Base-by-base conservation (phyloP, 2,329 filamentous ascomycete genomes). In the Teratosphaeriaceae sp. region DNA sequence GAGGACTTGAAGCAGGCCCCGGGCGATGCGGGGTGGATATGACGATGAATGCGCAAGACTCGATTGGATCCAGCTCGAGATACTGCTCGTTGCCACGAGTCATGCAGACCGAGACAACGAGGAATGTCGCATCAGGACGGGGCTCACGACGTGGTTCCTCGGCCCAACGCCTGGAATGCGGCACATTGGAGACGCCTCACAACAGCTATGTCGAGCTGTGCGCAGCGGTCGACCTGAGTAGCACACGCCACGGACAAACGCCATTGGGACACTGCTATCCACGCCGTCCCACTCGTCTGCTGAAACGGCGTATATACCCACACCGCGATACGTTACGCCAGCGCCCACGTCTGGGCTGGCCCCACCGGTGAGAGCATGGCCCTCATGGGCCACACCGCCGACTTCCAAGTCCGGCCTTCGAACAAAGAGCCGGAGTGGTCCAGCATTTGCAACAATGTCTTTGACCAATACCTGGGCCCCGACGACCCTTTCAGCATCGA, bases 391-490 rank as follows among this genome's bases (percentile, higher is more conserved):
- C 50, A 44, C 38, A 44, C 47, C 26, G 45, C 44, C 35, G 48
- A 47, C 38, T 47, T 42, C 61, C 57, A 64, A 45, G 67, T 70
- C 57, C 69, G 68, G 61, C 53, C 70, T 51, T 62, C 64, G 59
- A 67, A 73, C 65, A 77, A 74, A 71, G 68, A 68, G 47, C 62
- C 65, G 55, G 70, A 73, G 44, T 73, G 73, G 66, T 69, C 74
- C 52, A 76, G 79, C 58, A 69, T 76, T 46, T 73, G 72, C 63
- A 74, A 75, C 63, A 74, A 76, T 60, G 69, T 82, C 62, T 81
- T 83, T 68, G 76, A 79, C 56, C 73, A 80, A 60, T 80, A 78
- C 59, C 70, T 80, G 61, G 72, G 78, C 52, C 72, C 75, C 62
- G 55, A 60, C 34, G 76, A 79, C 47, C 66, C 73, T 43, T 69